phyloP scores from a whole-genome alignment of 192 early-diverging fungal genomes.

The Backusella tuberculispora region DNA sequence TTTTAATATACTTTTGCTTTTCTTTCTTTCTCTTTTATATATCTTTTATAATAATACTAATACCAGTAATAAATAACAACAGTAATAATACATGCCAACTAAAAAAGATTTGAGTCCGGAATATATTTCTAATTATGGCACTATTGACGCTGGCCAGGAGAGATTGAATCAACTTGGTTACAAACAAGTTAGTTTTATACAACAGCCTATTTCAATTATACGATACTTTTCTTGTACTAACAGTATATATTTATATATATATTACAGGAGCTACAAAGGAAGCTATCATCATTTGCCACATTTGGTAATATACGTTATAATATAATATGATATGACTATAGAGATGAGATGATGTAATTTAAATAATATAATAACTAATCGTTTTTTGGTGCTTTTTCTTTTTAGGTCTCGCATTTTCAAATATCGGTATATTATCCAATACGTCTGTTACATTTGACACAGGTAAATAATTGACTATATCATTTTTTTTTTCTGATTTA shows the following conservation, averaged over 20 bases:
- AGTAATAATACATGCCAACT: not conserved
- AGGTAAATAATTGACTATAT: constrained; percentile 10
- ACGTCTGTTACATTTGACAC: constrained; percentile 40
- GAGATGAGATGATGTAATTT: not conserved
- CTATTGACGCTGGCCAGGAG: not conserved
- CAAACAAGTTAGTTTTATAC: constrained; percentile 21
- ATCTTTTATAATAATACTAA: not conserved
- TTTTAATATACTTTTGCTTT: not conserved
- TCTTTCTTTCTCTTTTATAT: not conserved
- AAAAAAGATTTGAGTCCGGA: not conserved
- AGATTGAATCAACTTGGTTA: constrained; percentile 27
- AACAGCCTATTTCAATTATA: no score
- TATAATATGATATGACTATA: not conserved
- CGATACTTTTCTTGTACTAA: no score
- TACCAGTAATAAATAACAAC: not conserved
- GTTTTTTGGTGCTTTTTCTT: not conserved
- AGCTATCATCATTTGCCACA: constrained; percentile 30
- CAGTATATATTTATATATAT: not conserved
- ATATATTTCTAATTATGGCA: not conserved
- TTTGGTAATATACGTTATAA: constrained; percentile 17
- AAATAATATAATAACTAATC: not conserved
- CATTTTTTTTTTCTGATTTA: not conserved
- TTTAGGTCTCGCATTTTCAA: constrained; percentile 37
- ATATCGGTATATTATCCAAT: constrained; percentile 41
- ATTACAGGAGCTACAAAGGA: constrained; percentile 27